These are phyloP conservation scores for Candida verbasci DNA, from an alignment of 805 yeast genomes.

Conservation along the genomic window DNA sequence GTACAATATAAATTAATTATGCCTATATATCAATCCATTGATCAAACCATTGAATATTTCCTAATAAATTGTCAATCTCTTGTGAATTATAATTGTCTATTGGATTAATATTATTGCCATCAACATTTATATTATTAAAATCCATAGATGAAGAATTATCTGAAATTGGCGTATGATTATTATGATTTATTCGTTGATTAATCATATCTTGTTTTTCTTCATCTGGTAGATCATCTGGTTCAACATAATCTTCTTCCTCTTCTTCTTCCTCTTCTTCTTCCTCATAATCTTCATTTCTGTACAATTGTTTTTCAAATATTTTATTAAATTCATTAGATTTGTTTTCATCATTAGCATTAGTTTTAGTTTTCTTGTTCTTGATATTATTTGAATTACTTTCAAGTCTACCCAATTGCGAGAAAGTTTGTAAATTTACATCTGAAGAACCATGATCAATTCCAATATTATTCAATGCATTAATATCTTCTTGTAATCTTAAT, in stretches of 20 bases:
- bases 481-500: conserved; percentile 41
- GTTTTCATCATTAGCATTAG: background rate
- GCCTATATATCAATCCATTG: conserved; percentile 46
- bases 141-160: conserved; percentile 1
- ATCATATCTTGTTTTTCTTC: background rate
- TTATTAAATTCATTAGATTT: conserved; percentile 14
- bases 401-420: conserved; percentile 41
- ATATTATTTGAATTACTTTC: background rate
- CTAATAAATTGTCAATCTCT: conserved; percentile 30
- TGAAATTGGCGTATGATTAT: conserved; percentile 8
- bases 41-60: conserved; percentile 53
- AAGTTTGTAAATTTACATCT: conserved; percentile 45
- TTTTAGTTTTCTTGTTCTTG: conserved; percentile 1
- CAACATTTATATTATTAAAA: background rate
- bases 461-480: conserved; percentile 28
- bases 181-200: background rate
- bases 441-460: conserved; percentile 54
- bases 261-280: background rate
- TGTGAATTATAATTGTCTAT: conserved; percentile 6
- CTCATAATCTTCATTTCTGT: conserved; percentile 10
- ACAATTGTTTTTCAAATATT: conserved; percentile 15
- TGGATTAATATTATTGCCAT: background rate
- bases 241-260: background rate
- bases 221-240: background rate
- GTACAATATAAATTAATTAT: too few relatives aligned